These are phyloP conservation scores for Blastocystis sp. DNA, from an alignment of 352 stramenopile species.

Conservation along the genomic window DNA sequence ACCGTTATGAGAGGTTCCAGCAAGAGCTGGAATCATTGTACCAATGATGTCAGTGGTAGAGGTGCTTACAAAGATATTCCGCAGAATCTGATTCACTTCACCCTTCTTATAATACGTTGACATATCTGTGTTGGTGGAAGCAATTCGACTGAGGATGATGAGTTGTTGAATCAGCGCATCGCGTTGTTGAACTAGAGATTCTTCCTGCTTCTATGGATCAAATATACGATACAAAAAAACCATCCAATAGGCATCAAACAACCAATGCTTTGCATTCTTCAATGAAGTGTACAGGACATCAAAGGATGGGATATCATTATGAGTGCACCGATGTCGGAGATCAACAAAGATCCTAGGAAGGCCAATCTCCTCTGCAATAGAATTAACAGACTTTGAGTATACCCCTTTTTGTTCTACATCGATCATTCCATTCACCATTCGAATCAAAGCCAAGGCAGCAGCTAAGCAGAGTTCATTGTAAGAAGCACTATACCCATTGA, in stretches of 20 bases:
- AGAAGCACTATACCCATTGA: not conserved
- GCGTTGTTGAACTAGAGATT: not conserved
- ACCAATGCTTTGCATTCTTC: constrained; percentile 37
- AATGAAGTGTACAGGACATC: not conserved
- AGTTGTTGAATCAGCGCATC: not conserved
- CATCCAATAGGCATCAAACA: constrained; percentile 51
- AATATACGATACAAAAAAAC: not conserved
- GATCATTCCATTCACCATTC: constrained; percentile 62
- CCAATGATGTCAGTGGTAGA: not conserved
- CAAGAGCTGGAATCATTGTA: not conserved
- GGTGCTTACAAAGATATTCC: not conserved
- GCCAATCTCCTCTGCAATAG: constrained; percentile 34
- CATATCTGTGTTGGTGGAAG: not conserved
- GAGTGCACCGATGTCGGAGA: constrained; percentile 55
- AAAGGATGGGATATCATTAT: constrained; percentile 60
- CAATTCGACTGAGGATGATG: not conserved
- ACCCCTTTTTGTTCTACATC: constrained; percentile 55
- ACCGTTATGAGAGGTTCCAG: not conserved
- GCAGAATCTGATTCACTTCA: not conserved
- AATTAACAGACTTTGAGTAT: constrained; percentile 43
- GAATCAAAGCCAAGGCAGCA: constrained; percentile 51
- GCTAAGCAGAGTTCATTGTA: not conserved
- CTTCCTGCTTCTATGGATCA: not conserved
- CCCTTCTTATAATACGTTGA: not conserved
- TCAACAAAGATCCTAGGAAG: constrained; percentile 63